These are phyloP conservation scores for Ogataea zsoltii DNA, from an alignment of 805 yeast species.

Conservation along the genomic window DNA sequence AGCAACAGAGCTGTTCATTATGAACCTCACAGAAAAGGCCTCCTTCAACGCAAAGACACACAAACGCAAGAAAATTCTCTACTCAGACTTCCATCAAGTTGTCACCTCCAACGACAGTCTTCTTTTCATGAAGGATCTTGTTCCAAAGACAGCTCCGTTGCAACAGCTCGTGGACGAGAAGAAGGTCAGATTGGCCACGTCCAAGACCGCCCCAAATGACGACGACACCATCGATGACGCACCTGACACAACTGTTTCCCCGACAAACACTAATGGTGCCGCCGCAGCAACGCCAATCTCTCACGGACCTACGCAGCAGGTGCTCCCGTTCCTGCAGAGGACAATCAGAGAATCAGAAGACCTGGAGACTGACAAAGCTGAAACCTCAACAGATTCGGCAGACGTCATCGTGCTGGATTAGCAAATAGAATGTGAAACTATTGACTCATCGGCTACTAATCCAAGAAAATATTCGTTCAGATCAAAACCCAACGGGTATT, in stretches of 20 bases:
- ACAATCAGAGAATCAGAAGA: conserved; percentile 4
- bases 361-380: too few species aligned
- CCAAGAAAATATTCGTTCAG: too few species aligned
- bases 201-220: conserved; percentile 4
- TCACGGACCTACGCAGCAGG: conserved; percentile 14
- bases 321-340: conserved; percentile 15
- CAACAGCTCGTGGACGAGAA: conserved; percentile 48
- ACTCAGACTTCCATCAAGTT: conserved; percentile 68
- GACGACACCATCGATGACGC: conserved; percentile 21
- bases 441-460: too few species aligned
- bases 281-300: conserved; percentile 16
- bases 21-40: conserved; percentile 71
- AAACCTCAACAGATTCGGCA: not conserved
- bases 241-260: conserved; percentile 7
- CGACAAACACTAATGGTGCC: conserved; percentile 10
- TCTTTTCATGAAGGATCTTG: conserved; percentile 62
- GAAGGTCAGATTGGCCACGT: conserved; percentile 33
- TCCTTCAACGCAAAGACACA: conserved; percentile 61
- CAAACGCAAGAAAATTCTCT: conserved; percentile 67
- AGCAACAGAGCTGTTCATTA: conserved; percentile 76
- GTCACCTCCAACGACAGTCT: conserved; percentile 60
- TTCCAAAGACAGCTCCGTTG: conserved; percentile 60
- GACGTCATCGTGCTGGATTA: conserved; percentile 13
- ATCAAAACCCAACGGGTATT: too few species aligned
- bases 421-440: too few species aligned